Conservation (phyloP, 495 filamentous ascomycete genomes). For the Xeromyces bisporus region DNA sequence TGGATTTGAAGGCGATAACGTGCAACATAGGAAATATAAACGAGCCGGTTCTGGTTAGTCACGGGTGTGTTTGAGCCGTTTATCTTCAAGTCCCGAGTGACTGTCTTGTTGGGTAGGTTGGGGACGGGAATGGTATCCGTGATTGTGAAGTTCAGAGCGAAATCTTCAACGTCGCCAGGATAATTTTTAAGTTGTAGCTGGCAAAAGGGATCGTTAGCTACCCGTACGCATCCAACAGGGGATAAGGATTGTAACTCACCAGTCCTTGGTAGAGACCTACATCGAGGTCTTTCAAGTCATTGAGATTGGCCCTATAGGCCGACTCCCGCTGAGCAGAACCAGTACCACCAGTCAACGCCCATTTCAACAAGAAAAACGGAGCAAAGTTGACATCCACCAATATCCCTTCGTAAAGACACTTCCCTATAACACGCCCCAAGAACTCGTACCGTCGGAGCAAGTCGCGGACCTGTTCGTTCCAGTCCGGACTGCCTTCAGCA, state of each 20-base stretch:
- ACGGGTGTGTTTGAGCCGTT: constrained; percentile 63
- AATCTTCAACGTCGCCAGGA: constrained; percentile 56
- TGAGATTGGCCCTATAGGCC: constrained; percentile 72
- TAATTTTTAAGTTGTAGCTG: constrained; percentile 77
- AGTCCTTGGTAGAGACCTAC: constrained; percentile 87
- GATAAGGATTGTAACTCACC: constrained; percentile 19
- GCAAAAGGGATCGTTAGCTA: constrained; percentile 3
- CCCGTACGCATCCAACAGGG: neutral
- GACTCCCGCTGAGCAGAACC: constrained; percentile 44
- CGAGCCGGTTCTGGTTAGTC: constrained; percentile 75
- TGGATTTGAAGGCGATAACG: constrained; percentile 71
- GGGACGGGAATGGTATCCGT: constrained; percentile 53
- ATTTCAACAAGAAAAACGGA: constrained; percentile 90
- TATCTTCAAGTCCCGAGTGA: constrained; percentile 58
- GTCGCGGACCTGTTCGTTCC: constrained; percentile 39
- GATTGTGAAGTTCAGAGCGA: constrained; percentile 79
- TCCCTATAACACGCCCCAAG: constrained; percentile 78
- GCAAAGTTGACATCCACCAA: constrained; percentile 89
- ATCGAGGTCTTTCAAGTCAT: constrained; percentile 86
- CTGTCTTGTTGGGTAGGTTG: constrained; percentile 22
- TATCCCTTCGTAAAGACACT: constrained; percentile 96
- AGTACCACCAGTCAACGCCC: constrained; percentile 59
- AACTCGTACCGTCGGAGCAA: constrained; percentile 76
- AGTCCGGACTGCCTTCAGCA: constrained; percentile 34
- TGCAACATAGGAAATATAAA: constrained; percentile 88